phyloP scores from a whole-genome alignment of 495 filamentous ascomycete genomes.

The Annulohypoxylon stygium region DNA sequence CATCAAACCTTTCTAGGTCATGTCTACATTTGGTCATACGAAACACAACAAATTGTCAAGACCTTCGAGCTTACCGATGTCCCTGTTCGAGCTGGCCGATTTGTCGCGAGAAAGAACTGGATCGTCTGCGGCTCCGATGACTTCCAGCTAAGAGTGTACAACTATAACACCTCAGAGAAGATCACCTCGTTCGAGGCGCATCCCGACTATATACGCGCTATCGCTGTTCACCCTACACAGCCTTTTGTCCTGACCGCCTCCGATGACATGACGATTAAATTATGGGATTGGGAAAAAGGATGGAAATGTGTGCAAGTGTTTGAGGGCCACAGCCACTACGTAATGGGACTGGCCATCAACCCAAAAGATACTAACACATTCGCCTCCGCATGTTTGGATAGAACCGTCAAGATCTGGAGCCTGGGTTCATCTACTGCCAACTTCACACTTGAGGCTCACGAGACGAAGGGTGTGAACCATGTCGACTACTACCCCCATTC shows the following conservation, averaged over 20 bases:
- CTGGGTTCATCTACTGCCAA: constrained; percentile 90
- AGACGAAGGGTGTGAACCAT: constrained; percentile 97
- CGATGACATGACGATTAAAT: constrained; percentile 99
- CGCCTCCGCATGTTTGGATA: constrained; percentile 94
- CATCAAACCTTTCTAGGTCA: constrained; percentile 69
- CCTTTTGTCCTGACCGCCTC: constrained; percentile 96
- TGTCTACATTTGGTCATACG: constrained; percentile 99
- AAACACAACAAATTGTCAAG: constrained; percentile 97
- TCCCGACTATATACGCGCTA: constrained; percentile 98
- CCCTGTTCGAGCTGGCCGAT: constrained; percentile 95
- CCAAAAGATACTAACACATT: constrained; percentile 99
- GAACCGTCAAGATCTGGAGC: constrained; percentile 99
- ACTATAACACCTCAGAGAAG: constrained; percentile 99
- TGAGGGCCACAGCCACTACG: constrained; percentile 97
- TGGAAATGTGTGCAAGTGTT: constrained; percentile 99
- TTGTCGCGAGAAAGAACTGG: constrained; percentile 98
- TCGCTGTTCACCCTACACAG: constrained; percentile 95
- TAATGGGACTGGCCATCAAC: constrained; percentile 99
- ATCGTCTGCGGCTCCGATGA: constrained; percentile 98
- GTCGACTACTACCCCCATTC: constrained; percentile 97
- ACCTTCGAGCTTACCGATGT: constrained; percentile 99
- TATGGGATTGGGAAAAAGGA: constrained; percentile 98
- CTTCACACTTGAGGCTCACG: constrained; percentile 96
- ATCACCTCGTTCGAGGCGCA: constrained; percentile 98
- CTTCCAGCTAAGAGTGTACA: constrained; percentile 94